phyloP scores from a whole-genome alignment of 2,329 filamentous ascomycete genomes.

The Penicillium sp. region DNA sequence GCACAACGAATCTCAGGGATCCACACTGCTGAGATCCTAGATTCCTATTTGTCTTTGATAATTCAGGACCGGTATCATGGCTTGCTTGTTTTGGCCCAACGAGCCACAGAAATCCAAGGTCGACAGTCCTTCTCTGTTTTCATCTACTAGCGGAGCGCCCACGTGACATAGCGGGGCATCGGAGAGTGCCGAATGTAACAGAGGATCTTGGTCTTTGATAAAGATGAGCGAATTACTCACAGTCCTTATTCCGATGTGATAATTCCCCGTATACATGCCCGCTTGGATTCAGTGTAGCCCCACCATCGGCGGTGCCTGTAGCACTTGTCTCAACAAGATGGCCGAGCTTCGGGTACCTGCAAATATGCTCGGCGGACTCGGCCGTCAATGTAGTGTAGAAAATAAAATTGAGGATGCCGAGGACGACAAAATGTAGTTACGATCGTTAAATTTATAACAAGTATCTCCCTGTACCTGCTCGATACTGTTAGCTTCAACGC shows the following conservation, averaged over 20 bases:
- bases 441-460: background rate
- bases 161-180: constrained; percentile 25
- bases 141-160: constrained; percentile 9
- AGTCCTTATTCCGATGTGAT: constrained; percentile 19
- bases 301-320: background rate
- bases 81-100: background rate
- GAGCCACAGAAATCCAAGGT: background rate
- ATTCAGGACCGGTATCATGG: background rate
- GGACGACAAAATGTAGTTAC: background rate
- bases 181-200: constrained; percentile 21
- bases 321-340: background rate
- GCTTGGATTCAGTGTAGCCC: background rate
- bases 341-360: constrained; percentile 5
- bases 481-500: background rate
- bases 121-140: background rate
- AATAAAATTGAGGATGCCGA: background rate
- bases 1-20: background rate
- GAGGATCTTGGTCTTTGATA: constrained; percentile 3
- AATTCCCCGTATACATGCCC: constrained; percentile 4
- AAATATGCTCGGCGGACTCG: constrained; percentile 10
- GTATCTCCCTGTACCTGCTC: background rate
- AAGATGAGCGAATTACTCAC: constrained; percentile 25
- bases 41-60: background rate
- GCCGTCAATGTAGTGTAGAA: background rate
- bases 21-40: background rate